Evolutionary conservation across 495 filamentous ascomycete genomes (phyloP), one percentile per base, ranked within the genome.

Genomic region (Aspergillus sclerotioniger): DNA sequence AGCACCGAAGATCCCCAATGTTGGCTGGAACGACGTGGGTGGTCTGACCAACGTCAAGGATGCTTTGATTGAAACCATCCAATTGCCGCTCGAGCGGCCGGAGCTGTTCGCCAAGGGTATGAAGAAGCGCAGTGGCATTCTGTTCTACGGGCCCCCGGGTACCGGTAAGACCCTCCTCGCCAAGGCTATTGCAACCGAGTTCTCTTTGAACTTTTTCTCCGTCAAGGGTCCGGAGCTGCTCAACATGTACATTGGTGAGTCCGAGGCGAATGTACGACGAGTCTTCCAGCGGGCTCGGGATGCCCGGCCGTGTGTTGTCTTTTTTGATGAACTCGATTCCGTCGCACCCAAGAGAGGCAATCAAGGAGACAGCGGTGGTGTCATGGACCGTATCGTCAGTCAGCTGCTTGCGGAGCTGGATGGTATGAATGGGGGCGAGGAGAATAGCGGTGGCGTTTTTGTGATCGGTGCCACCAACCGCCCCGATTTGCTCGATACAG

Each of bases 161-260:
- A 98, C 95, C 5, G 94, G 94, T 32, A 99, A 99, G 76, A 99
- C 94, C 0, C 76, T 99, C 20, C 83, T 99, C 28, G 94, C 94
- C 33, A 98, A 98, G 76, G 94, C 94, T 39, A 98, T 99, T 66
- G 94, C 94, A 1, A 98, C 95, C 0, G 94, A 98, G 64, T 98
- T 97, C 78, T 95, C 90, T 51, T 82, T 99, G 66, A 99, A 99
- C 62, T 99, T 99, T 81, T 98, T 99, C 84, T 91, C 87, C 51
- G 91, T 99, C 72, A 99, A 99, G 73, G 94, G 94, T 2, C 94
- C 94, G 1, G 94, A 98, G 74, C 72, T 98, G 64, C 84, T 98
- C 16, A 98, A 98, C 67, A 98, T 98, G 94, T 98, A 98, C 67
- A 98, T 98, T 68, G 94, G 94, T 73, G 94, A 98, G 72, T 96